phyloP scores from a whole-genome alignment of 2,329 filamentous ascomycete genomes.

The Alternaria gaisen region DNA sequence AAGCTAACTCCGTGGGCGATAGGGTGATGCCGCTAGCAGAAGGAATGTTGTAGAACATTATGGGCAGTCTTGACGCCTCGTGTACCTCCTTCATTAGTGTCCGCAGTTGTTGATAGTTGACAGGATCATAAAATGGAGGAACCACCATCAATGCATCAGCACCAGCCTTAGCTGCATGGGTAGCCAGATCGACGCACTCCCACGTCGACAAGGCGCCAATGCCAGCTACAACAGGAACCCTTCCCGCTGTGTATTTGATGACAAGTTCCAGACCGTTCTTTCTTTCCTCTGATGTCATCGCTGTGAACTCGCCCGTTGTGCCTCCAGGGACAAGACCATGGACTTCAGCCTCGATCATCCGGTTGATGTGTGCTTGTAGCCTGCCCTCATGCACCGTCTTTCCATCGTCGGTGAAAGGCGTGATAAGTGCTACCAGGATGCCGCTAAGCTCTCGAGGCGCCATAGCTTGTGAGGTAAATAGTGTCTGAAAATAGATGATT shows the following conservation, averaged over 20 bases:
- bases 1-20: neutral
- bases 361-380: too few species aligned
- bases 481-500: too few species aligned
- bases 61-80: neutral
- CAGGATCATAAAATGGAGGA: neutral
- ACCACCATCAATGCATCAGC: neutral
- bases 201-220: neutral
- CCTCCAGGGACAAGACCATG: too few species aligned
- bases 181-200: neutral
- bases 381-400: too few species aligned
- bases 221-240: neutral
- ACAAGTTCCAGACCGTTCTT: too few species aligned
- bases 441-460: neutral
- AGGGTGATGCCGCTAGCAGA: neutral
- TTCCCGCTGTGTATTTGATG: too few species aligned
- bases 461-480: neutral
- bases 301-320: too few species aligned
- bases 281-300: too few species aligned
- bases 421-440: neutral
- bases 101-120: neutral
- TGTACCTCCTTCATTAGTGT: neutral
- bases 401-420: too few species aligned
- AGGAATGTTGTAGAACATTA: neutral
- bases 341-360: too few species aligned
- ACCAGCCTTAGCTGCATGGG: neutral